Conservation (phyloP, 2,329 filamentous ascomycete species). For the Fusarium poae region DNA sequence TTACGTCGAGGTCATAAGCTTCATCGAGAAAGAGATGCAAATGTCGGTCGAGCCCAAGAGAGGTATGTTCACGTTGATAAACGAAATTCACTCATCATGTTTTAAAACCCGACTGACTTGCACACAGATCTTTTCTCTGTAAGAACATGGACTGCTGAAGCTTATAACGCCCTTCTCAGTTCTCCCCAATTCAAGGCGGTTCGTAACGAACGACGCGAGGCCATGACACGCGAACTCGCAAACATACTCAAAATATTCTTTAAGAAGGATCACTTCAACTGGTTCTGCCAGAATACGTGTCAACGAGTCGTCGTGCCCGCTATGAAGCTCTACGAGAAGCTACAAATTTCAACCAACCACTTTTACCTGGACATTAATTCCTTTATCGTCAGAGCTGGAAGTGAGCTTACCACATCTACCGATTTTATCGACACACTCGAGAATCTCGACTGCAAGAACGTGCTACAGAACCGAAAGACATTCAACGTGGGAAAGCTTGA, state of each 20-base stretch:
- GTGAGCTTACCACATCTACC: conserved; percentile 46
- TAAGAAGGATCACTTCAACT: conserved; percentile 43
- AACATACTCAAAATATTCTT: conserved; percentile 49
- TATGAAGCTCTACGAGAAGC: conserved; percentile 56
- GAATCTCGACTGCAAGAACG: conserved; percentile 54
- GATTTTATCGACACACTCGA: conserved; percentile 52
- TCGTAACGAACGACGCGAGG: conserved; percentile 43
- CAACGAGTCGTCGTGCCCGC: conserved; percentile 53
- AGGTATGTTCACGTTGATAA: conserved; percentile 44
- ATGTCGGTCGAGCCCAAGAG: conserved; percentile 54
- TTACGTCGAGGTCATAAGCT: conserved; percentile 49
- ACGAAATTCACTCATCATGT: not conserved
- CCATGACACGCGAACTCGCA: conserved; percentile 50
- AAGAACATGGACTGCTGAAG: conserved; percentile 56
- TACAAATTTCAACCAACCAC: conserved; percentile 55
- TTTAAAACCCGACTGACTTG: not conserved
- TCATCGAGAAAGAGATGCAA: conserved; percentile 54
- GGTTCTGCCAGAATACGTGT: conserved; percentile 44
- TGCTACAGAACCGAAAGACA: conserved; percentile 54
- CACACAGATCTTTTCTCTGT: conserved; percentile 54
- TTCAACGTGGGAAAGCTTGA: conserved; percentile 53
- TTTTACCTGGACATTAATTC: conserved; percentile 55
- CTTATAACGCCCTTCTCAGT: conserved; percentile 54
- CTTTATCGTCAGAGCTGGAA: conserved; percentile 46
- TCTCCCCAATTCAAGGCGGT: conserved; percentile 48